Evolutionary conservation across 2,329 filamentous ascomycete species (phyloP), one percentile per base, ranked within the genome.

Genomic region (Chrysosporium queenslandicum): DNA sequence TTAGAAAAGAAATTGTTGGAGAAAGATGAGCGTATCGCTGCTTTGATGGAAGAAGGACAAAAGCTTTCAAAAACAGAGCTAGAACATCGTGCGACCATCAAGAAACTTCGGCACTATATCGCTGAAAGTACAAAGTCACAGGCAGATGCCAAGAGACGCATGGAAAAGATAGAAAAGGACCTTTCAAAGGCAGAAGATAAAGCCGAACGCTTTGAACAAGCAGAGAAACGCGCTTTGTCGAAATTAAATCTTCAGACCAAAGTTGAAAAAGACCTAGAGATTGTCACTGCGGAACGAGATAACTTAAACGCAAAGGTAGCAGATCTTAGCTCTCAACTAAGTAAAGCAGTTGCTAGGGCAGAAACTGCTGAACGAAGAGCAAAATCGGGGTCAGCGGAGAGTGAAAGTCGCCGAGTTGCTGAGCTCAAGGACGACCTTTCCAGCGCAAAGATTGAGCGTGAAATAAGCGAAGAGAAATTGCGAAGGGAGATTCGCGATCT

Each of bases 1-100:
- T 53, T 75, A 1, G 86, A 94, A 58, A 87, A 84, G 66, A 89
- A 86, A 63, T 67, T 97, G 12, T 86, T 87, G 1, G 89, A 94
- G 62, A 94, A 89, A 64, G 90, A 97, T 61, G 83, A 91, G 60
- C 87, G 87, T 65, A 94, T 97, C 61, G 87, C 90, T 2, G 73
- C 90, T 43, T 73, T 98, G 11, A 86, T 98, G 76, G 85, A 94
- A 60, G 92, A 98, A 71, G 92, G 94, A 0, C 86, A 92, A 61
- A 89, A 85, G 59, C 76, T 97, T 7, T 90, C 88, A 1, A 86
- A 85, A 60, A 86, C 80, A 0, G 92, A 98, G 66, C 80, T 96
- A 67, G 88, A 89, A 63, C 83, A 94, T 58, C 77, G 91, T 55
- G 80, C 80, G 4, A 83, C 84, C 3, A 86, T 97, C 61, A 94